Percentiles rank a stretch among this genome's conserved stretches.
Conservation (phyloP, 495 filamentous ascomycete genomes). For the Saxispiralis lemnorum region DNA sequence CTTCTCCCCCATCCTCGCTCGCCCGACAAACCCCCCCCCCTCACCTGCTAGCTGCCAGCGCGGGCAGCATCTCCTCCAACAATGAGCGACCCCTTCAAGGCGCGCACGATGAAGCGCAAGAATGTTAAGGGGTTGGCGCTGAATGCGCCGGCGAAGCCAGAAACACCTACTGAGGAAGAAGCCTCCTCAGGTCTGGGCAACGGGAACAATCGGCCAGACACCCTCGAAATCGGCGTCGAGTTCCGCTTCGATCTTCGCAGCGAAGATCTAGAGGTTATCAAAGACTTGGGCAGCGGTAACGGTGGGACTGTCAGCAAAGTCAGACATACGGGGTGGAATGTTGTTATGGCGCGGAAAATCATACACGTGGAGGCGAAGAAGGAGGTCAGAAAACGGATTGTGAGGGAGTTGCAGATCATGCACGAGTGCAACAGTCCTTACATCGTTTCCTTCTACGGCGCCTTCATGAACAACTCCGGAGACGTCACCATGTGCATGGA, state of each 20-base stretch:
- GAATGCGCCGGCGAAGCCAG: conserved; percentile 41
- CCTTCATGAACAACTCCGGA: conserved; percentile 84
- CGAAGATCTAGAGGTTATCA: conserved; percentile 81
- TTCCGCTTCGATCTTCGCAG: conserved; percentile 82
- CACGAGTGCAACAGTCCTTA: conserved; percentile 91
- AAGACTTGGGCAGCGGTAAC: conserved; percentile 90
- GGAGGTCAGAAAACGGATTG: conserved; percentile 85
- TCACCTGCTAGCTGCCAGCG: conserved; percentile 9
- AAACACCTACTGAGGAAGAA: conserved; percentile 41
- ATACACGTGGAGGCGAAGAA: conserved; percentile 97
- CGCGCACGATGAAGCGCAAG: conserved; percentile 89
- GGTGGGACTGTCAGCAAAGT: conserved; percentile 97
- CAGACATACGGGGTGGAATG: conserved; percentile 81
- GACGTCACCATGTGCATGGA: conserved; percentile 99
- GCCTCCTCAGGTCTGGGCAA: conserved; percentile 44
- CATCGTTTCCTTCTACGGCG: conserved; percentile 94
- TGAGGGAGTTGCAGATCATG: conserved; percentile 92
- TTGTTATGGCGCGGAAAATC: conserved; percentile 96
- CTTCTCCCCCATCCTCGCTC: too few species aligned
- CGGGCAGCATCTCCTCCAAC: conserved; percentile 14
- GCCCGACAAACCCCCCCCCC: background rate
- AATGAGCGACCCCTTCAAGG: conserved; percentile 76
- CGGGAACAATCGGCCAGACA: conserved; percentile 47
- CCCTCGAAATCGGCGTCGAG: conserved; percentile 88
- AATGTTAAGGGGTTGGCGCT: conserved; percentile 91